A percentile compares a stretch with the other conserved stretches of the same genome.
phyloP scores from a whole-genome alignment of 352 stramenopile species.

The Globisporangium apiculatum region DNA sequence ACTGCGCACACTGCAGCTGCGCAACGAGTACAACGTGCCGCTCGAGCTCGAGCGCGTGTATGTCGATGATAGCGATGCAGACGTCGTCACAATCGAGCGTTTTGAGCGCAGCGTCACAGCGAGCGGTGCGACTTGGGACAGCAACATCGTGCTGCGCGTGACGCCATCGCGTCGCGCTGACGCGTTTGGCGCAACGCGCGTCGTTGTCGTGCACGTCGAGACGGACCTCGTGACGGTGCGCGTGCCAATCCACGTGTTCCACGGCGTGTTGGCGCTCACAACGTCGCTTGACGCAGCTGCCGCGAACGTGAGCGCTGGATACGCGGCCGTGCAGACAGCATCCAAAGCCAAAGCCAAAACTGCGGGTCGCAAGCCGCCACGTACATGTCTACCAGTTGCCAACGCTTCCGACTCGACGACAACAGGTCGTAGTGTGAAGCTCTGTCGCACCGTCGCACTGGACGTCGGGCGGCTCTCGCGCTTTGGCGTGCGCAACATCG shows the following conservation, averaged over 20 bases:
- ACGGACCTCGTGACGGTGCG: constrained; percentile 33
- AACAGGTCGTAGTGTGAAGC: constrained; percentile 1
- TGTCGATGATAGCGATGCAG: constrained; percentile 11
- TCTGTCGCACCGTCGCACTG: constrained; percentile 35
- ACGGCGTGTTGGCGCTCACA: constrained; percentile 23
- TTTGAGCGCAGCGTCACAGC: constrained; percentile 19
- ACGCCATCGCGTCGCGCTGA: constrained; percentile 3
- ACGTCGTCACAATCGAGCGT: constrained; percentile 23
- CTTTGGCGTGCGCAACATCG: constrained; percentile 17
- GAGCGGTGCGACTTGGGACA: constrained; percentile 22
- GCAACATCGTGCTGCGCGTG: constrained; percentile 21
- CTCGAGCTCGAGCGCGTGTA: constrained; percentile 41
- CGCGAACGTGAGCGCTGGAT: not conserved
- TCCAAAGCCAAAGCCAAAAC: not conserved
- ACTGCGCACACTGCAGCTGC: constrained; percentile 2
- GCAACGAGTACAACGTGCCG: constrained; percentile 32
- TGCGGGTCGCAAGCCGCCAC: not conserved
- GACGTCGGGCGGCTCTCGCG: constrained; percentile 36
- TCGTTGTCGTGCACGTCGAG: constrained; percentile 25
- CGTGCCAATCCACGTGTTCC: constrained; percentile 26
- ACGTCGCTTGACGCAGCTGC: not conserved
- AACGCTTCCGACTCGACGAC: too few species aligned
- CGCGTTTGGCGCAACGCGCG: constrained; percentile 5
- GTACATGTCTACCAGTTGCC: constrained; percentile 1
- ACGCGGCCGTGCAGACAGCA: not conserved